Conservation (phyloP, 345 rosid genomes). For the Syzygium aqueum region DNA sequence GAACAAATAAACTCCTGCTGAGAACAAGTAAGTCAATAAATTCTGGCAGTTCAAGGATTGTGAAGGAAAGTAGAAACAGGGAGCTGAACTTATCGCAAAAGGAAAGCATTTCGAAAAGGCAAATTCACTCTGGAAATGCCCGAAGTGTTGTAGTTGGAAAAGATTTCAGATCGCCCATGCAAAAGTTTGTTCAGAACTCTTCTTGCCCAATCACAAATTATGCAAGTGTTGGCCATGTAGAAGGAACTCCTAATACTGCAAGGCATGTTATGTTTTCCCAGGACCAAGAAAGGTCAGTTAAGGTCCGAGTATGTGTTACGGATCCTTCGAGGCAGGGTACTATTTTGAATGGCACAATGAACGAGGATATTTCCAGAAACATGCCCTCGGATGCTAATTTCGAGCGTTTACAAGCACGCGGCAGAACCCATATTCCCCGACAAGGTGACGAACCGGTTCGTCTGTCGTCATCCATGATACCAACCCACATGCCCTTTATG, state of each 20-base stretch:
- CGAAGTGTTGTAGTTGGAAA: conserved; percentile 31
- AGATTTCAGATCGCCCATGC: conserved; percentile 15
- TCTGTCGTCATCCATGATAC: conserved; percentile 36
- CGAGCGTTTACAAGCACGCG: conserved; percentile 24
- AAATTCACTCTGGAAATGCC: conserved; percentile 26
- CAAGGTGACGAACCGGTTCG: conserved; percentile 39
- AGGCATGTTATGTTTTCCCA: conserved; percentile 25
- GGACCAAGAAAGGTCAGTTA: conserved; percentile 31
- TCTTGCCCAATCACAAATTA: conserved; percentile 23
- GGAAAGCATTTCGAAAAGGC: conserved; percentile 27
- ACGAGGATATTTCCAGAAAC: conserved; percentile 31
- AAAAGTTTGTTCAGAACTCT: conserved; percentile 30
- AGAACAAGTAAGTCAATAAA: conserved; percentile 24
- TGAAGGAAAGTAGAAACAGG: conserved; percentile 26
- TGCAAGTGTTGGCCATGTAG: conserved; percentile 17
- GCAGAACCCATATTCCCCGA: conserved; percentile 35
- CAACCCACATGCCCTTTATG: conserved; percentile 34
- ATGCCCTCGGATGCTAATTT: conserved; percentile 22
- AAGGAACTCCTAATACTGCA: conserved; percentile 28
- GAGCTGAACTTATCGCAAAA: conserved; percentile 26
- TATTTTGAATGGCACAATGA: conserved; percentile 33
- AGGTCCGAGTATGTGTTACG: conserved; percentile 27
- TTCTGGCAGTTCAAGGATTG: conserved; percentile 32
- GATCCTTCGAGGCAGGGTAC: conserved; percentile 21
- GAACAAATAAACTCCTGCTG: conserved; percentile 24